A percentile compares a stretch with the other conserved stretches of the same genome.
Evolutionary conservation across 2,329 filamentous ascomycete genomes (phyloP).

Genomic region (Cladosporium sp.): DNA sequence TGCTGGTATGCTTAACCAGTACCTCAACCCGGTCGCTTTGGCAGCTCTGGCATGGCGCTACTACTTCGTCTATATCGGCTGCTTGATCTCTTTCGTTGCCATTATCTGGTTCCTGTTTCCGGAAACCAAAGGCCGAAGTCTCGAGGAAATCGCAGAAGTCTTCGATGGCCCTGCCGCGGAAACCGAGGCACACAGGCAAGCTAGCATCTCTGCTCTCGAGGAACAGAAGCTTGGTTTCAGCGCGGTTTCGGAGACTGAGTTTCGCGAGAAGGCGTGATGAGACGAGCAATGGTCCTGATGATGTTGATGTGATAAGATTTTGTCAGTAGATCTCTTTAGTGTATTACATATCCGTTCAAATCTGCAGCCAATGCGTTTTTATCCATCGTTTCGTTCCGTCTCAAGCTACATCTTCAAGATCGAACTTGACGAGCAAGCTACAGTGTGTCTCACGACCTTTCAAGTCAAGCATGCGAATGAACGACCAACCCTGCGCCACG

Average conservation of each 20-base stretch:
- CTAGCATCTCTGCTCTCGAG: constrained; percentile 6
- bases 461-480: constrained; percentile 65
- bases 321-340: background rate
- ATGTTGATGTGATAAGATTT: background rate
- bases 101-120: constrained; percentile 60
- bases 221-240: background rate
- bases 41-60: constrained; percentile 31
- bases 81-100: constrained; percentile 27
- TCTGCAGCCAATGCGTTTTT: background rate
- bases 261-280: constrained; percentile 10
- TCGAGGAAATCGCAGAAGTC: constrained; percentile 31
- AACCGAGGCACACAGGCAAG: constrained; percentile 9
- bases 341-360: background rate
- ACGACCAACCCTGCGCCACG: constrained; percentile 59
- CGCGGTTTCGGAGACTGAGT: constrained; percentile 1
- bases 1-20: constrained; percentile 37
- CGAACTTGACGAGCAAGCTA: constrained; percentile 62
- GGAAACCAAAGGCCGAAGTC: constrained; percentile 26
- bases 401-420: constrained; percentile 47
- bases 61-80: constrained; percentile 37
- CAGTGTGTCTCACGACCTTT: constrained; percentile 65
- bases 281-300: background rate
- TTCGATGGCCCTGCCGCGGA: constrained; percentile 19
- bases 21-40: constrained; percentile 37
- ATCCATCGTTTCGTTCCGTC: background rate